These are phyloP conservation scores for Phaeomoniella chlamydospora DNA, from an alignment of 2,329 filamentous ascomycete species.

Conservation along the genomic window DNA sequence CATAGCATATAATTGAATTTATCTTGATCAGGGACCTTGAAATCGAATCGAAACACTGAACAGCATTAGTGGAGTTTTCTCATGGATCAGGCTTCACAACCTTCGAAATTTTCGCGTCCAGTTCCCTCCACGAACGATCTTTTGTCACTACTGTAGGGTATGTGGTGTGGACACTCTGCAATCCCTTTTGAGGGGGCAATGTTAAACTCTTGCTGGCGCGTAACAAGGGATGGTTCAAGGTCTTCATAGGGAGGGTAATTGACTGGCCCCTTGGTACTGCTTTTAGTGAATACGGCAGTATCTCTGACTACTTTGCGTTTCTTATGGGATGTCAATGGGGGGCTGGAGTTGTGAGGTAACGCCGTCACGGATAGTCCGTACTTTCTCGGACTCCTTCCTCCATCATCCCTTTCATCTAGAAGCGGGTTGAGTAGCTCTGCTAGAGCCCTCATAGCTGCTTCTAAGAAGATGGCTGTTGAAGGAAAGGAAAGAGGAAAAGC, in stretches of 20 bases:
- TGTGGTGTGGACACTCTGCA: constrained; percentile 52
- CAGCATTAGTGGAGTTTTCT: constrained; percentile 4
- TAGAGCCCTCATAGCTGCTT: no score
- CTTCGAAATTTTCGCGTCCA: constrained; percentile 75
- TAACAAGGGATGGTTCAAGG: constrained; percentile 40
- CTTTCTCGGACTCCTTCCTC: no score
- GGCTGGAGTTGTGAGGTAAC: not conserved
- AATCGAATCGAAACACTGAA: constrained; percentile 72
- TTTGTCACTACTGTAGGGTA: constrained; percentile 91
- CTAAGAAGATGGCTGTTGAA: no score
- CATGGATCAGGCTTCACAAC: constrained; percentile 33
- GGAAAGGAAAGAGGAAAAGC: no score
- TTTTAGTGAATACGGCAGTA: constrained; percentile 45
- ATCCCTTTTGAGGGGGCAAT: constrained; percentile 52
- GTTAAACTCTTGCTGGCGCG: constrained; percentile 47
- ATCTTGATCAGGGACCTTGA: constrained; percentile 53
- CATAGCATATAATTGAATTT: constrained; percentile 70
- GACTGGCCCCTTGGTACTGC: constrained; percentile 49
- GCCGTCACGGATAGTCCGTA: no score
- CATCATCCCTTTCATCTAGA: no score
- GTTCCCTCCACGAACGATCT: constrained; percentile 79
- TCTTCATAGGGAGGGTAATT: constrained; percentile 63
- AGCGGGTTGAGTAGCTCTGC: no score
- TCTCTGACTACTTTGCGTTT: constrained; percentile 51
- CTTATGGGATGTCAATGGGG: constrained; percentile 14